phyloP scores from a whole-genome alignment of 2,329 filamentous ascomycete genomes.

The Fragosphaeria purpurea region DNA sequence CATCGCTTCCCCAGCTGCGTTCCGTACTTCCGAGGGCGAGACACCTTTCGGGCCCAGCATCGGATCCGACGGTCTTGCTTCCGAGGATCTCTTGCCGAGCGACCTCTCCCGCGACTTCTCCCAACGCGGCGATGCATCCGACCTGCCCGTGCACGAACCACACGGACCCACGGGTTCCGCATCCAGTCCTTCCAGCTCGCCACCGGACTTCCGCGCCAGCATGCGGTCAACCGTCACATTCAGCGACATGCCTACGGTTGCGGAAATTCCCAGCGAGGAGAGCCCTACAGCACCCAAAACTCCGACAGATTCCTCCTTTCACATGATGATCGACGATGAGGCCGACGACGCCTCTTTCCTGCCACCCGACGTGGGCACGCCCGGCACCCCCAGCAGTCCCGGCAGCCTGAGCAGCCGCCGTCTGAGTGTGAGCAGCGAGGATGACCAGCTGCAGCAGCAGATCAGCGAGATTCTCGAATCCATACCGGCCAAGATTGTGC shows the following conservation, averaged over 20 bases:
- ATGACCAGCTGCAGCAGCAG: constrained; percentile 67
- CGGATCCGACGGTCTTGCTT: no score
- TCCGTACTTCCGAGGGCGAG: no score
- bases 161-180: constrained; percentile 17
- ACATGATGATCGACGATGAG: constrained; percentile 10
- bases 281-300: constrained; percentile 28
- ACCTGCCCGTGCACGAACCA: constrained; percentile 18
- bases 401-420: constrained; percentile 22
- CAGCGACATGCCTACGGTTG: constrained; percentile 35
- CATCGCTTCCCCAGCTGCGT: no score
- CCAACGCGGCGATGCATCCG: constrained; percentile 36
- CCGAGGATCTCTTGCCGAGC: no score
- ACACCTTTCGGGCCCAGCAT: no score
- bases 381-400: not conserved
- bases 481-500: constrained; percentile 69
- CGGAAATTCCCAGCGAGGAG: constrained; percentile 30
- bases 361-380: constrained; percentile 19
- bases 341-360: constrained; percentile 19
- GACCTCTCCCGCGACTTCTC: constrained; percentile 32
- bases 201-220: constrained; percentile 29
- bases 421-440: constrained; percentile 31
- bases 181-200: constrained; percentile 38
- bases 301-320: constrained; percentile 32
- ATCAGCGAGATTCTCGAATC: constrained; percentile 69
- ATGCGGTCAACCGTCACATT: constrained; percentile 30